Conservation (phyloP, 148 eudicot species). For the Polygonum maritimum region DNA sequence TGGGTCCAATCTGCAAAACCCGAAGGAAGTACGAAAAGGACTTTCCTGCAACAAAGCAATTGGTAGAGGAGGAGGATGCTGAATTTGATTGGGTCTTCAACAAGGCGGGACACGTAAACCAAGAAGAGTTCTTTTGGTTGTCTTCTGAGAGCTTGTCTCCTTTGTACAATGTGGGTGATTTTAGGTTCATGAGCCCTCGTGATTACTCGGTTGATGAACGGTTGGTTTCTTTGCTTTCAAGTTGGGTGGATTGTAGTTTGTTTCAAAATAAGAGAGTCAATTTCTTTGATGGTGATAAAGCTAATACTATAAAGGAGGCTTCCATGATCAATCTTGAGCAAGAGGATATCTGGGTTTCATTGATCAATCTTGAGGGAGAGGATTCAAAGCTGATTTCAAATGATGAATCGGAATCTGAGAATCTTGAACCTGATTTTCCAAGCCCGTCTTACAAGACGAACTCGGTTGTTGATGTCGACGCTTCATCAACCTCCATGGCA, state of each 20-base stretch:
- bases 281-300: constrained; percentile 6
- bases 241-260: constrained; percentile 4
- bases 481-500: constrained; percentile 15
- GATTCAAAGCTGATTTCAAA: constrained; percentile 35
- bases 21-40: constrained; percentile 14
- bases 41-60: constrained; percentile 2
- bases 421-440: constrained; percentile 26
- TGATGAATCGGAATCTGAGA: constrained; percentile 15
- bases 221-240: constrained; percentile 24
- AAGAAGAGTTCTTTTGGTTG: constrained; percentile 26
- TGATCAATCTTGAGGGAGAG: constrained; percentile 34
- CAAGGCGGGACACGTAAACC: constrained; percentile 18
- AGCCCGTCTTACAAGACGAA: constrained; percentile 28
- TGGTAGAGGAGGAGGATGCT: constrained; percentile 5
- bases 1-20: constrained; percentile 31
- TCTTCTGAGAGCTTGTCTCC: constrained; percentile 32
- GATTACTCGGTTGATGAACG: constrained; percentile 27
- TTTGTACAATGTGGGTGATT: constrained; percentile 16
- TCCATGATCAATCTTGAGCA: background rate
- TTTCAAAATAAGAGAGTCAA: background rate
- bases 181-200: constrained; percentile 26
- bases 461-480: background rate
- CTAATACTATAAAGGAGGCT: constrained; percentile 24
- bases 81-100: constrained; percentile 19
- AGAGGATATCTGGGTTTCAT: constrained; percentile 18